Evolutionary conservation across 1,284 basidiomycete genomes (phyloP), one percentile per base, ranked within the genome.

Genomic region (Ustilago crameri): DNA sequence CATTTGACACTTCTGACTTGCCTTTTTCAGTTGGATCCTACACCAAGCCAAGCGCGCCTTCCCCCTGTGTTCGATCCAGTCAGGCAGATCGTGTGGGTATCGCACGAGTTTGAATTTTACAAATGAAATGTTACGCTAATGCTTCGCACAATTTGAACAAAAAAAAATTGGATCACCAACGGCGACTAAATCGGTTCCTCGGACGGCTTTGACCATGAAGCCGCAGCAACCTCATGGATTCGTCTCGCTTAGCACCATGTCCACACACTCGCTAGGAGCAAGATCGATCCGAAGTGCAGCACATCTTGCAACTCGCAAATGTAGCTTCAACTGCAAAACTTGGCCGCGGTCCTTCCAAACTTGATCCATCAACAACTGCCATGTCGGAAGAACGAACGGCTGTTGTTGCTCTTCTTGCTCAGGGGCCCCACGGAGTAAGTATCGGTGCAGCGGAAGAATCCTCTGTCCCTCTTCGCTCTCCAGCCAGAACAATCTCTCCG

Each of bases 251-350:
- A 23, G 7, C 24, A n/a, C 43, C 22, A n/a, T 17, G 5, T 30
- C 12, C 15, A 14, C 43, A 5, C 41, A 40, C 54, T 64, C 54
- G 61, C 43, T 37, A 53, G 61, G 61, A 52, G 41, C 26, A 48
- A 27, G 17, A 18, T 64, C 61, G 54, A 50, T 64, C 38, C 50
- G 32, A 54, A 24, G 9, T 10, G 10, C 9, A 30, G n/a, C 35
- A n/a, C 17, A 9, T 32, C 17, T 10, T 42, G 30, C 30, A 30
- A 30, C 30, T 30, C 30, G 12, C 30, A 30, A 30, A 30, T 7
- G 30, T n/a, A n/a, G n/a, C n/a, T n/a, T n/a, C n/a, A n/a, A 30
- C 30, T 5, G 30, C 12, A 30, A 30, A 5, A 30, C 7, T 30
- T 30, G 30, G 30, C 30, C 5, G 30, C 30, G 12, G 5, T 12